phyloP scores from a whole-genome alignment of 306 rosid species.

The Potentilla sterilis region DNA sequence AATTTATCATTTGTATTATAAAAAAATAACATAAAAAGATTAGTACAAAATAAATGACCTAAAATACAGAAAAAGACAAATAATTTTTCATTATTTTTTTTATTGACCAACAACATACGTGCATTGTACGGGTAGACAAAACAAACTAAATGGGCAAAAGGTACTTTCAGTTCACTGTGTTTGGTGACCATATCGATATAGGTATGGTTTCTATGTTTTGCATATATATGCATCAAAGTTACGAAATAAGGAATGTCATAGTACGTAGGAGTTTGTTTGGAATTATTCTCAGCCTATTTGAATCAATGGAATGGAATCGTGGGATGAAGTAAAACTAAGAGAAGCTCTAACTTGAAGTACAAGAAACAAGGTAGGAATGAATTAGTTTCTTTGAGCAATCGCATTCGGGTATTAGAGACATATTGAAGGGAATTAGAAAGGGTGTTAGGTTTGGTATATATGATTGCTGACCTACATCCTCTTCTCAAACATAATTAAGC shows the following conservation, averaged over 20 bases:
- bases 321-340: background rate
- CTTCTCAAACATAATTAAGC: slow-evolving; percentile 24
- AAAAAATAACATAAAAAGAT: too few relatives aligned
- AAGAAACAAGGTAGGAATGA: slow-evolving; percentile 29
- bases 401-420: background rate
- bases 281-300: background rate
- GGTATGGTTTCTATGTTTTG: background rate
- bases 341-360: slow-evolving; percentile 16
- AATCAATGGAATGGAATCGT: background rate
- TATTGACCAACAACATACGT: too few relatives aligned
- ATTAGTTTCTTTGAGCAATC: slow-evolving; percentile 10
- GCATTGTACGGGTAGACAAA: too few relatives aligned
- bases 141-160: background rate
- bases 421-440: slow-evolving; percentile 2
- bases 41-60: too few relatives aligned
- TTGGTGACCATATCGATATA: background rate
- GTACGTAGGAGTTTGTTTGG: background rate
- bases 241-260: background rate
- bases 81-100: too few relatives aligned
- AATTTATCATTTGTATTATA: too few relatives aligned
- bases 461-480: slow-evolving; percentile 30
- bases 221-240: background rate
- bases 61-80: too few relatives aligned
- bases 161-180: background rate
- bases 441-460: slow-evolving; percentile 54